A percentile compares a stretch with the other conserved stretches of the same genome.
These are phyloP conservation scores for Bryoerythrophyllum caledonicum DNA, from an alignment of 225 moss, liverwort and hornwort species.

Conservation along the genomic window DNA sequence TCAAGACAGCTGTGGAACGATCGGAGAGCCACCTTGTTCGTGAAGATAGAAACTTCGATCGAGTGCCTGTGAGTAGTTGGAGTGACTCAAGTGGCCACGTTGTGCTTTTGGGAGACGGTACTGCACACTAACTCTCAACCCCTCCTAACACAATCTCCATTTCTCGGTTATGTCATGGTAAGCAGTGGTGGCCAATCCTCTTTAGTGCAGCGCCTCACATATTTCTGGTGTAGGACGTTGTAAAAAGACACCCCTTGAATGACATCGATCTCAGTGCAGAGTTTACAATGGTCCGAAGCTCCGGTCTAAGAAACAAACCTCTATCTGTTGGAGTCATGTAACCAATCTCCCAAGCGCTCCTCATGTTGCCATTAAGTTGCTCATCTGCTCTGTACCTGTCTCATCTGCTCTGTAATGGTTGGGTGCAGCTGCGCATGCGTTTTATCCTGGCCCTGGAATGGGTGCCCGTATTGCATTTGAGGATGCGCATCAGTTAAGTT, in stretches of 20 bases:
- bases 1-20: constrained; percentile 41
- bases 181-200: too few species aligned
- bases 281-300: too few species aligned
- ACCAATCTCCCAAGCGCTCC: background rate
- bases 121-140: background rate
- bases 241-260: too few species aligned
- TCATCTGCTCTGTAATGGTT: background rate
- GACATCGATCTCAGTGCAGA: too few species aligned
- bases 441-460: constrained; percentile 43
- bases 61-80: constrained; percentile 51
- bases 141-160: background rate
- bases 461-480: constrained; percentile 50
- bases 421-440: constrained; percentile 53
- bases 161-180: too few species aligned
- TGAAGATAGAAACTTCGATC: constrained; percentile 50
- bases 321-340: background rate
- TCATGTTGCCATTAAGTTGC: background rate
- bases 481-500: constrained; percentile 45
- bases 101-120: constrained; percentile 51
- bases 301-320: background rate
- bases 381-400: background rate
- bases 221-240: too few species aligned
- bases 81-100: constrained; percentile 43
- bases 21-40: constrained; percentile 43
- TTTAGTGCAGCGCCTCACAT: too few species aligned